These are phyloP conservation scores for Miamiensis avidus DNA, from an alignment of 169 alveolate genomes.

Conservation along the genomic window DNA sequence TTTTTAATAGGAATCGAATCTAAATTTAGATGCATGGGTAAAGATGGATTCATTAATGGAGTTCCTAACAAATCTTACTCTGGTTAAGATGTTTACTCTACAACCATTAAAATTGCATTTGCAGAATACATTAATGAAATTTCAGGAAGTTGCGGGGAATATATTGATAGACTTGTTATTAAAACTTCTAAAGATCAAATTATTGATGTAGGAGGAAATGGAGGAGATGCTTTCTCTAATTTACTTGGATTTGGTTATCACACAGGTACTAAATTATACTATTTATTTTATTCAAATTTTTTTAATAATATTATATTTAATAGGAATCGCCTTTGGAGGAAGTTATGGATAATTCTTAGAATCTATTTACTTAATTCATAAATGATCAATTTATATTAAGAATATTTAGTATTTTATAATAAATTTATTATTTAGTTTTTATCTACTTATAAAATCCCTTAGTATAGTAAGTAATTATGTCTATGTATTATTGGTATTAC, in stretches of 20 bases:
- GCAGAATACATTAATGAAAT: slow-evolving; percentile 1
- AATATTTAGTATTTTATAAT: too few species aligned
- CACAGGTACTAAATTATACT: too few species aligned
- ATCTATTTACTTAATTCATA: not conserved
- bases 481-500: too few species aligned
- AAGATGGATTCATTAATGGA: not conserved
- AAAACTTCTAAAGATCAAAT: not conserved
- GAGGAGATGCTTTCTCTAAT: slow-evolving; percentile 1
- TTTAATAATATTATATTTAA: too few species aligned
- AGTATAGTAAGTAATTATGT: too few species aligned
- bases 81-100: not conserved
- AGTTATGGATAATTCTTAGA: slow-evolving; percentile 1
- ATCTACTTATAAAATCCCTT: too few species aligned
- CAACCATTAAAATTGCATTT: not conserved
- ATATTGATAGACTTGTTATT: not conserved
- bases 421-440: too few species aligned
- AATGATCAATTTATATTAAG: too few species aligned
- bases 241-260: not conserved
- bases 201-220: slow-evolving; percentile 9
- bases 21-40: not conserved
- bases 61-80: not conserved
- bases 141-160: slow-evolving; percentile 3
- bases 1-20: slow-evolving; percentile 1
- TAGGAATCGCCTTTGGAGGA: not conserved
- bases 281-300: too few species aligned